Conservation (phyloP, 2,329 filamentous ascomycete genomes). For the Hortaea werneckii region DNA sequence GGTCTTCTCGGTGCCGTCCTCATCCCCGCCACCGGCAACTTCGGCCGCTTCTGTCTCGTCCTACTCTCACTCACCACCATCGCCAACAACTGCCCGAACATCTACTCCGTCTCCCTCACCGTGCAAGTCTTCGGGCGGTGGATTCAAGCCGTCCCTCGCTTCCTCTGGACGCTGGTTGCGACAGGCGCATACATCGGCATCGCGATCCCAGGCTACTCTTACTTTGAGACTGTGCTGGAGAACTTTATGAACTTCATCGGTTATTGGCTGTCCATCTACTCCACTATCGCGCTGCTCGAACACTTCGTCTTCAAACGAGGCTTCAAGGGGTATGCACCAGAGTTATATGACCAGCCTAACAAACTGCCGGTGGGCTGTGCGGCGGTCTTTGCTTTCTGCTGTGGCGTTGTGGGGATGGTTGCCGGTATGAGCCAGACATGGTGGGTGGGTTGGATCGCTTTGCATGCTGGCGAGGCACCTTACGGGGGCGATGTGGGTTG, state of each 20-base stretch:
- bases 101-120: conserved; percentile 57
- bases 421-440: conserved; percentile 61
- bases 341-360: conserved; percentile 47
- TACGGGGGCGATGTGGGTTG: conserved; percentile 53
- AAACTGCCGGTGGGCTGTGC: conserved; percentile 55
- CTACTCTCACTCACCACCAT: conserved; percentile 35
- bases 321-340: conserved; percentile 48
- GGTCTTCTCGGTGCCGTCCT: conserved; percentile 58
- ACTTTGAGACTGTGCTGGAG: conserved; percentile 55
- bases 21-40: conserved; percentile 51
- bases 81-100: conserved; percentile 38
- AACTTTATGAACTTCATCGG: conserved; percentile 55
- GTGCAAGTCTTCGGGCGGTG: conserved; percentile 54
- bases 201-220: conserved; percentile 56
- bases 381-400: conserved; percentile 52
- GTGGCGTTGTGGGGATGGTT: conserved; percentile 55
- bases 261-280: conserved; percentile 69
- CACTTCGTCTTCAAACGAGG: conserved; percentile 59
- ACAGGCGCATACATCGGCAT: conserved; percentile 58
- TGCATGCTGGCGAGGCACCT: conserved; percentile 42
- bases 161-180: conserved; percentile 54
- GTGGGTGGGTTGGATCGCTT: conserved; percentile 55
- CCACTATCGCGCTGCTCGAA: conserved; percentile 54
- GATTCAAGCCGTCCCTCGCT: conserved; percentile 54
- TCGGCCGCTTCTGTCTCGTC: conserved; percentile 59